Percentiles rank a stretch among this genome's conserved stretches.
phyloP scores from a whole-genome alignment of 371 early-diverging fungal genomes.

The Scutellospora calospora region DNA sequence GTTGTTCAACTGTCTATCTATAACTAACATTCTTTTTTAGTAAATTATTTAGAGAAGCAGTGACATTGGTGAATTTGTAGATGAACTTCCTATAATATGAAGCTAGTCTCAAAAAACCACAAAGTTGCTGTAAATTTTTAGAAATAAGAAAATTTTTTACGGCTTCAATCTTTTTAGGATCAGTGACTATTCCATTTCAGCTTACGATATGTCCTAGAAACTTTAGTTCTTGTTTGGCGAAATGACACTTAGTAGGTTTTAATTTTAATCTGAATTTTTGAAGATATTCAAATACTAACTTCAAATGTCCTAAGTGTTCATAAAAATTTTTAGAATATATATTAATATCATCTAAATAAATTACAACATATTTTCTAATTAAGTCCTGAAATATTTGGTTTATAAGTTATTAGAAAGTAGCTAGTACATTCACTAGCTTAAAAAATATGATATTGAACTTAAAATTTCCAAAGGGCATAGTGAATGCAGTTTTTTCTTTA shows the following conservation, averaged over 20 bases:
- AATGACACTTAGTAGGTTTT: constrained; percentile 26
- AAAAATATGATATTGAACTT: too few relatives aligned
- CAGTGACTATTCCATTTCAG: constrained; percentile 18
- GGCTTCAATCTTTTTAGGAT: constrained; percentile 42
- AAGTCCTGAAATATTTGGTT: too few relatives aligned
- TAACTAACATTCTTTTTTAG: constrained; percentile 46
- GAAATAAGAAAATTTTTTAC: constrained; percentile 37
- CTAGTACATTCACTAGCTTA: too few relatives aligned
- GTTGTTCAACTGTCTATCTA: constrained; percentile 47
- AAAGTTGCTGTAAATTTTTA: constrained; percentile 51
- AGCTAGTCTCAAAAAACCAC: constrained; percentile 53
- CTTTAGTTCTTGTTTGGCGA: not conserved
- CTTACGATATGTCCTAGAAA: constrained; percentile 36
- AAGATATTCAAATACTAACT: too few relatives aligned
- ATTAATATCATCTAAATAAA: too few relatives aligned
- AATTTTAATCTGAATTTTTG: not conserved
- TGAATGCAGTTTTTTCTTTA: too few relatives aligned
- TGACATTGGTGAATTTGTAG: constrained; percentile 50
- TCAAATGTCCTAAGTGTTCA: too few relatives aligned
- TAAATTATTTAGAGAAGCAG: constrained; percentile 55
- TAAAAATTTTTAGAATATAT: too few relatives aligned
- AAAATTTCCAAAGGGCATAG: too few relatives aligned
- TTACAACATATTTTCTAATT: too few relatives aligned
- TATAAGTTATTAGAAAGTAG: too few relatives aligned
- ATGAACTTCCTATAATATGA: constrained; percentile 57